These are phyloP conservation scores for Boletus speciosus DNA, from an alignment of 768 basidiomycete species.

Conservation along the genomic window DNA sequence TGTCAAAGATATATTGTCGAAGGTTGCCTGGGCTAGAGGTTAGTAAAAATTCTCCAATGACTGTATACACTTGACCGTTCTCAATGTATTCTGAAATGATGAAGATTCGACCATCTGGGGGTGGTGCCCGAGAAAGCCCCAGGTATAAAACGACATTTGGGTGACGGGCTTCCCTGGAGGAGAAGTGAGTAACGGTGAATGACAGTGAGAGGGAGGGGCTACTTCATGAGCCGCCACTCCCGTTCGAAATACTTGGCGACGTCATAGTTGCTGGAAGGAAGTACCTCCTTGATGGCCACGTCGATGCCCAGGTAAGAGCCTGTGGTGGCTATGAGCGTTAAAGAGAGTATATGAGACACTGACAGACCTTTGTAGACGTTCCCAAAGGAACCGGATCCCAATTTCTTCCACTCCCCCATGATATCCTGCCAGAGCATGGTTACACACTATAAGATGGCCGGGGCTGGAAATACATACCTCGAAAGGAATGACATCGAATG, in stretches of 20 bases:
- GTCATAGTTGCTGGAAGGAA: slow-evolving; percentile 88
- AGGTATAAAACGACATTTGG: slow-evolving; percentile 93
- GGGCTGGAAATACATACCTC: slow-evolving; percentile 46
- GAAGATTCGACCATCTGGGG: slow-evolving; percentile 80
- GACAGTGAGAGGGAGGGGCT: slow-evolving; percentile 13
- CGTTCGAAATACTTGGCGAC: slow-evolving; percentile 97
- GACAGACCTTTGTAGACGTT: slow-evolving; percentile 74
- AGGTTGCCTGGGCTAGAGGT: slow-evolving; percentile 52
- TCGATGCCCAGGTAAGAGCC: slow-evolving; percentile 93
- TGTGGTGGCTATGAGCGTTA: slow-evolving; percentile 27
- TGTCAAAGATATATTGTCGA: slow-evolving; percentile 86
- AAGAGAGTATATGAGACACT: background rate
- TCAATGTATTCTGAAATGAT: slow-evolving; percentile 96
- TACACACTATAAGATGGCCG: background rate
- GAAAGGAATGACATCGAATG: slow-evolving; percentile 87
- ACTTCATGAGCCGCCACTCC: slow-evolving; percentile 98
- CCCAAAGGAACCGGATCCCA: slow-evolving; percentile 91
- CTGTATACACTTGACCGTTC: slow-evolving; percentile 44
- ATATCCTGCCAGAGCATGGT: slow-evolving; percentile 56
- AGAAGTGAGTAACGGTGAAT: background rate
- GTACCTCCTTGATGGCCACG: slow-evolving; percentile 94
- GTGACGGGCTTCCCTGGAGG: slow-evolving; percentile 72
- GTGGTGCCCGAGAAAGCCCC: slow-evolving; percentile 78
- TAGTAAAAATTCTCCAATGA: background rate
- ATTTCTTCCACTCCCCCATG: slow-evolving; percentile 82